phyloP scores from a whole-genome alignment of 1,139 yeast species.

The Keqinozyma sinolaborantium region DNA sequence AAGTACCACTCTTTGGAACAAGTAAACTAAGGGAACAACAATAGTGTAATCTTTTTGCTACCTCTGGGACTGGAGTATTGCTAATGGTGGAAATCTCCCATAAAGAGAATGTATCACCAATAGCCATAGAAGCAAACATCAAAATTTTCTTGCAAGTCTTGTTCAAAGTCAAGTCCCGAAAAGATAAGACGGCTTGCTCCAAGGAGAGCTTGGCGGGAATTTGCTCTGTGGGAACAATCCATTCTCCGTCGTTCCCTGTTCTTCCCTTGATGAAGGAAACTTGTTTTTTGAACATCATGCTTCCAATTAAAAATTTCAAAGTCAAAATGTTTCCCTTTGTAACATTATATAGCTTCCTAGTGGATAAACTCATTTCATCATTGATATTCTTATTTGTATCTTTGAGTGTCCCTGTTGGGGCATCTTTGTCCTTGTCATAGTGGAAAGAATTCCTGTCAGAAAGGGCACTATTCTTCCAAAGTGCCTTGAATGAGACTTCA shows the following conservation, averaged over 20 bases:
- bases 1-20: conserved; percentile 39
- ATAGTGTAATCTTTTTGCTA: conserved; percentile 26
- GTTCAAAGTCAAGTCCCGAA: conserved; percentile 12
- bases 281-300: conserved; percentile 7
- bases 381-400: neutral
- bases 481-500: neutral
- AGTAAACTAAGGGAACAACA: conserved; percentile 33
- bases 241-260: conserved; percentile 7
- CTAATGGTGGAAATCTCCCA: conserved; percentile 42
- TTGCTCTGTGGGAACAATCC: conserved; percentile 8
- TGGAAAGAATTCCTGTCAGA: neutral
- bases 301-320: conserved; percentile 10
- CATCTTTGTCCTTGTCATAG: neutral
- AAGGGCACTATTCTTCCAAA: neutral
- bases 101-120: conserved; percentile 39
- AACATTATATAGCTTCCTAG: neutral
- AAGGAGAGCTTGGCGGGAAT: conserved; percentile 5
- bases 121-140: conserved; percentile 43
- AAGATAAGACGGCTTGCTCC: conserved; percentile 10
- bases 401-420: neutral
- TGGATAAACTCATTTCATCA: neutral
- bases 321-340: conserved; percentile 15
- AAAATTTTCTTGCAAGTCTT: conserved; percentile 21
- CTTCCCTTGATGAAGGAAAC: conserved; percentile 7
- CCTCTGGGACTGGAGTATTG: conserved; percentile 22